These are phyloP conservation scores for Coffea canephora DNA, from an alignment of 257 asterid species.

Conservation along the genomic window DNA sequence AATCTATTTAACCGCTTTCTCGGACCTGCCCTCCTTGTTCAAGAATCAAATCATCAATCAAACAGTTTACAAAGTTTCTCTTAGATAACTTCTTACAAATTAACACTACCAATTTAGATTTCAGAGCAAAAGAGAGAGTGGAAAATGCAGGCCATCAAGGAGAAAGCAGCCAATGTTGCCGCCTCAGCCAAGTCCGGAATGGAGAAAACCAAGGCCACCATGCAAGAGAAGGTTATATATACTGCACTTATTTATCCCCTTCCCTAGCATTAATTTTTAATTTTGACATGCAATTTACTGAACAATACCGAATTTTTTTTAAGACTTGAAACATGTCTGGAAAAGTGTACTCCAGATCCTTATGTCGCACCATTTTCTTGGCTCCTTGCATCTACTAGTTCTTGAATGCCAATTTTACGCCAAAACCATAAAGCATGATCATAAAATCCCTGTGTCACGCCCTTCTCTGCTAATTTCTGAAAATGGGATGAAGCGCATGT, in stretches of 20 bases:
- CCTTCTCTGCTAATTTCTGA: no score
- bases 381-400: no score
- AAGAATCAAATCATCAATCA: no score
- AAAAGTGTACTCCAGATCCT: no score
- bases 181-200: slow-evolving; percentile 74
- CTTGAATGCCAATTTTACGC: background rate
- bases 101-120: no score
- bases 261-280: no score
- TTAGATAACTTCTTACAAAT: background rate
- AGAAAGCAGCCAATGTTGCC: slow-evolving; percentile 54
- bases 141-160: slow-evolving; percentile 58
- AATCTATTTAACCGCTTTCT: background rate
- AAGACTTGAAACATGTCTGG: no score
- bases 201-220: slow-evolving; percentile 64
- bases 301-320: no score
- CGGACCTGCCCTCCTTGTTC: background rate
- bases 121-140: background rate
- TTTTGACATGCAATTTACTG: background rate
- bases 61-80: background rate
- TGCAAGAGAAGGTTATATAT: slow-evolving; percentile 52
- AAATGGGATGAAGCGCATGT: background rate
- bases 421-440: no score
- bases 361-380: no score
- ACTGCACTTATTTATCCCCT: background rate
- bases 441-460: no score